phyloP scores from a whole-genome alignment of 306 rosid genomes.

The Erythrophleum fordii region DNA sequence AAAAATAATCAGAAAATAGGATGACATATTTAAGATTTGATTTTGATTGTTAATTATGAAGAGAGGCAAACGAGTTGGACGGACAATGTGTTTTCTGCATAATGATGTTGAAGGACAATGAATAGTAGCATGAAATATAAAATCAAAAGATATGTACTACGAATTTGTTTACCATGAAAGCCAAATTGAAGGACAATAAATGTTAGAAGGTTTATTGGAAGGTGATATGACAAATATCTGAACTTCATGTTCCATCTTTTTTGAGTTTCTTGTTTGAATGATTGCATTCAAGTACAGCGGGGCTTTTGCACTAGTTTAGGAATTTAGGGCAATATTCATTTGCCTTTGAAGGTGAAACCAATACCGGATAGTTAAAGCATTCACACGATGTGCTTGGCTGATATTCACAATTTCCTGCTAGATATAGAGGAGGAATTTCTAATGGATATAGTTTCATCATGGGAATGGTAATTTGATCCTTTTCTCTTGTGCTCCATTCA shows the following conservation, averaged over 20 bases:
- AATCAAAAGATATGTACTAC: not conserved
- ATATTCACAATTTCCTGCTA: not conserved
- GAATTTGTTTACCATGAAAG: not conserved
- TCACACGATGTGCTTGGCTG: not conserved
- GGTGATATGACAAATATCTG: not conserved
- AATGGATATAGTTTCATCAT: conserved; percentile 19
- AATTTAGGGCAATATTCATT: not conserved
- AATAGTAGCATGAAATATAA: not conserved
- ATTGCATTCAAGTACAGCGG: not conserved
- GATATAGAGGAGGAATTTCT: conserved; percentile 11
- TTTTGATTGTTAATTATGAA: not conserved
- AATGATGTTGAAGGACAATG: not conserved
- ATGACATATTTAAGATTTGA: not conserved
- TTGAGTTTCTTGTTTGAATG: not conserved
- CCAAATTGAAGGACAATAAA: conserved; percentile 1
- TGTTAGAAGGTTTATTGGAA: not conserved
- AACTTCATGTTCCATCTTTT: not conserved
- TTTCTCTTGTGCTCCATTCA: not conserved
- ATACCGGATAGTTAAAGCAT: not conserved
- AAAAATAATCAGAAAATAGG: not conserved
- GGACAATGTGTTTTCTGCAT: not conserved
- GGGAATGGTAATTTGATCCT: not conserved
- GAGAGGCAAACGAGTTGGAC: not conserved
- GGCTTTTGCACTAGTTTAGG: not conserved
- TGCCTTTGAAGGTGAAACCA: not conserved